Evolutionary conservation across 352 stramenopile genomes (phyloP).

Genomic region (Phytophthora agathidicida): DNA sequence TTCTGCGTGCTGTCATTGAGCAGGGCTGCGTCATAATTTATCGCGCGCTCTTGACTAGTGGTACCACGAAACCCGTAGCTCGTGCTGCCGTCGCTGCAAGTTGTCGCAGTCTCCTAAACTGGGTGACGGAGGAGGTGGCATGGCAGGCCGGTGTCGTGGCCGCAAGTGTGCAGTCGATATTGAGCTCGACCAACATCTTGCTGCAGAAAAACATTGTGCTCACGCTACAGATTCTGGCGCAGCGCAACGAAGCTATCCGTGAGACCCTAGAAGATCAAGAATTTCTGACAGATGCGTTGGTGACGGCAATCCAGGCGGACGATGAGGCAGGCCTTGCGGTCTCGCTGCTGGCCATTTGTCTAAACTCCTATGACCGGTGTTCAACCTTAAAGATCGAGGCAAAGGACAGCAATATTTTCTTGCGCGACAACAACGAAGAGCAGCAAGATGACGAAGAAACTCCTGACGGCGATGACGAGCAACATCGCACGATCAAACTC

Average conservation of each 20-base stretch:
- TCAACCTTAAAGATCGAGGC: constrained; percentile 50
- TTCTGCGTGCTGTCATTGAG: constrained; percentile 48
- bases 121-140: constrained; percentile 36
- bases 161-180: constrained; percentile 29
- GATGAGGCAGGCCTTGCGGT: constrained; percentile 23
- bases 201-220: constrained; percentile 54
- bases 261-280: constrained; percentile 25
- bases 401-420: constrained; percentile 3
- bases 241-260: constrained; percentile 27
- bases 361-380: constrained; percentile 38
- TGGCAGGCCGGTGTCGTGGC: constrained; percentile 29
- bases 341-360: constrained; percentile 26
- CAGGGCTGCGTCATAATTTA: constrained; percentile 54
- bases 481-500: constrained; percentile 14
- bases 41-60: constrained; percentile 20
- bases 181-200: constrained; percentile 42
- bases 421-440: background rate
- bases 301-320: constrained; percentile 26
- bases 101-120: constrained; percentile 30
- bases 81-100: constrained; percentile 23
- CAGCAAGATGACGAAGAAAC: constrained; percentile 6
- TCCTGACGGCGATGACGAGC: background rate
- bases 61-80: background rate
- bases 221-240: constrained; percentile 43
- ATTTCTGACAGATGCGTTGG: constrained; percentile 27